These are phyloP conservation scores for Boletellus ananas DNA, from an alignment of 768 basidiomycete species.

Conservation along the genomic window DNA sequence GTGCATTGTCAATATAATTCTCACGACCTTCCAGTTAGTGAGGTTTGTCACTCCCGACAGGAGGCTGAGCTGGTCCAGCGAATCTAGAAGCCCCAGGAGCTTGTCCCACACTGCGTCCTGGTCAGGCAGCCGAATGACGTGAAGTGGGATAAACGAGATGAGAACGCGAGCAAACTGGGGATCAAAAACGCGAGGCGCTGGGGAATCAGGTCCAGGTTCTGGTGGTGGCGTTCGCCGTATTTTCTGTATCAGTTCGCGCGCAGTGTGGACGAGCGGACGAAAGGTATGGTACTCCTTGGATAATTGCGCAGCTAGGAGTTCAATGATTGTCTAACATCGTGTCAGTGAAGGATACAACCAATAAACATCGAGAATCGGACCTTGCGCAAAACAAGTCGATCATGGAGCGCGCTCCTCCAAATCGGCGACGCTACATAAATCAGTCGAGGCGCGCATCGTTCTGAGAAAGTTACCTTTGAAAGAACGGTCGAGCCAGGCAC, in stretches of 20 bases:
- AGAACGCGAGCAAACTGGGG: constrained; percentile 63
- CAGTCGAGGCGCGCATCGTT: not conserved
- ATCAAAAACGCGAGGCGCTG: constrained; percentile 57
- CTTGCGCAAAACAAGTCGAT: constrained; percentile 57
- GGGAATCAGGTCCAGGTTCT: constrained; percentile 41
- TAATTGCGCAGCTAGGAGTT: constrained; percentile 24
- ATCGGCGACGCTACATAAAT: constrained; percentile 38
- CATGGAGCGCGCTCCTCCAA: constrained; percentile 50
- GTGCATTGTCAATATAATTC: not conserved
- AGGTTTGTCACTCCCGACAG: constrained; percentile 45
- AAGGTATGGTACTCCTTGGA: constrained; percentile 26
- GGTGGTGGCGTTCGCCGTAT: constrained; percentile 30
- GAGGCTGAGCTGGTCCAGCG: constrained; percentile 49
- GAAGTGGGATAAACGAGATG: constrained; percentile 64
- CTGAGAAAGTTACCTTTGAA: constrained; percentile 34
- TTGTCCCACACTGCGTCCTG: constrained; percentile 50
- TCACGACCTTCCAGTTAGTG: constrained; percentile 59
- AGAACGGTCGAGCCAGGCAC: constrained; percentile 52
- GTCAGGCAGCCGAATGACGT: constrained; percentile 50
- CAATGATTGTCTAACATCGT: constrained; percentile 20
- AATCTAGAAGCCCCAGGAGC: constrained; percentile 48
- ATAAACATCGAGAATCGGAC: constrained; percentile 28
- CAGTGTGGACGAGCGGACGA: constrained; percentile 13
- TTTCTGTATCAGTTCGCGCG: constrained; percentile 14
- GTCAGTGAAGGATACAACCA: constrained; percentile 4